A percentile compares a stretch with the other conserved stretches of the same genome.
Evolutionary conservation across 768 basidiomycete species (phyloP).

Genomic region (Tremella mesenterica): DNA sequence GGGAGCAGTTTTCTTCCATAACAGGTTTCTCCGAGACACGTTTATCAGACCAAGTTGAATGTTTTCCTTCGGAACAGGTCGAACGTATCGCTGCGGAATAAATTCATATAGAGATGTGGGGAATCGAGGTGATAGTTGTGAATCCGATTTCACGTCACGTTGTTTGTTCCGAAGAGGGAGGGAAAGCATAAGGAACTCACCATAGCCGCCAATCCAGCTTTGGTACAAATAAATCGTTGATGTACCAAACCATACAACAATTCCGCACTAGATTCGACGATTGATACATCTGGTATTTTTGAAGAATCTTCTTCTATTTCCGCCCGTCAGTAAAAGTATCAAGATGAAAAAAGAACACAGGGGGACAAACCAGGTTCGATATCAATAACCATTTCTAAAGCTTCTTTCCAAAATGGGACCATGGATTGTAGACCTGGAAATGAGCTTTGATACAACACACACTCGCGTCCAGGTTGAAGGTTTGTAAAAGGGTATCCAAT

Average conservation of each 20-base stretch:
- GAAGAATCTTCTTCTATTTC: slow-evolving; percentile 64
- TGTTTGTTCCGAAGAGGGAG: background rate
- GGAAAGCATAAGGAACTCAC: slow-evolving; percentile 47
- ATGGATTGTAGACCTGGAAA: slow-evolving; percentile 36
- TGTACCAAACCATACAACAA: slow-evolving; percentile 95
- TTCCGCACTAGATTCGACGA: slow-evolving; percentile 95
- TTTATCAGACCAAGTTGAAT: no score
- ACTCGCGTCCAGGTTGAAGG: background rate
- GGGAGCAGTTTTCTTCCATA: no score
- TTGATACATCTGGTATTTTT: slow-evolving; percentile 96
- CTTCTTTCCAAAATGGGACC: slow-evolving; percentile 99
- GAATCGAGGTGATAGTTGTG: no score
- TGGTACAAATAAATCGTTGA: slow-evolving; percentile 92
- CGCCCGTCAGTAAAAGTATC: background rate
- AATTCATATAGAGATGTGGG: background rate
- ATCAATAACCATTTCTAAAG: slow-evolving; percentile 99
- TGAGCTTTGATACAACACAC: background rate
- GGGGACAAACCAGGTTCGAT: slow-evolving; percentile 84
- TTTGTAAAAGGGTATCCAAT: no score
- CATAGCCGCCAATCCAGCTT: slow-evolving; percentile 89
- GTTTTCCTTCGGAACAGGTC: no score
- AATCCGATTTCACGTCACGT: no score
- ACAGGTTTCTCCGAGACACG: no score
- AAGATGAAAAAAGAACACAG: background rate
- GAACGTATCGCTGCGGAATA: background rate